phyloP scores from a whole-genome alignment of 192 early-diverging fungal species.

The Bifiguratus adelaidae region DNA sequence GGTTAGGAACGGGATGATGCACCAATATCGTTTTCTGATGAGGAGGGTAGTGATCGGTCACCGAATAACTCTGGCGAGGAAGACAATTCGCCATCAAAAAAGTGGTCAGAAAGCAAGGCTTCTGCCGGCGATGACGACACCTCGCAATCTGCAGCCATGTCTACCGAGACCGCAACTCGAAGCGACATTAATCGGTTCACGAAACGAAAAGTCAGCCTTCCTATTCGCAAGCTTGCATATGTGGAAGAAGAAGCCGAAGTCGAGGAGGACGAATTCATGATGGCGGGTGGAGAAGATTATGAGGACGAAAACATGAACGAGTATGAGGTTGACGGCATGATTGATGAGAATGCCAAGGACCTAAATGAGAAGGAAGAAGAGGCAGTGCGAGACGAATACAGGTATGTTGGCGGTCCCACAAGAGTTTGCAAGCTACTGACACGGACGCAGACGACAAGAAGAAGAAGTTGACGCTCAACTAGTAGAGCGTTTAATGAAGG shows the following conservation, averaged over 20 bases:
- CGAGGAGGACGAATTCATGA: constrained; percentile 23
- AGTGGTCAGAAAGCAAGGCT: no score
- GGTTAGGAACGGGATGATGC: no score
- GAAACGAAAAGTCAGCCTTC: not conserved
- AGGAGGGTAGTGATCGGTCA: no score
- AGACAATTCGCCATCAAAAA: no score
- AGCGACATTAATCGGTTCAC: no score
- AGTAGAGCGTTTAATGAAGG: constrained; percentile 16
- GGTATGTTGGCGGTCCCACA: constrained; percentile 9
- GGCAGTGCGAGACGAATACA: constrained; percentile 6
- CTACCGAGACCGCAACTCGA: no score
- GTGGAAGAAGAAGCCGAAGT: constrained; percentile 25
- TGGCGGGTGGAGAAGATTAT: constrained; percentile 13
- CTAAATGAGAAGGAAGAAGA: constrained; percentile 12
- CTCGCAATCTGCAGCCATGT: no score
- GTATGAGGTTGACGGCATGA: constrained; percentile 21
- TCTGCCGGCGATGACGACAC: no score
- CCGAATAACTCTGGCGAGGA: not conserved
- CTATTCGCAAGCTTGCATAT: constrained; percentile 5
- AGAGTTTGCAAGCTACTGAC: not conserved
- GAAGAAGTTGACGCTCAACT: constrained; percentile 17
- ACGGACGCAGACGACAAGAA: constrained; percentile 12
- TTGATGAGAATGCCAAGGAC: constrained; percentile 15
- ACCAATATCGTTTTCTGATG: no score
- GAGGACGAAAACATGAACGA: constrained; percentile 17